These are phyloP conservation scores for Ustilaginoidea virens DNA, from an alignment of 2,329 filamentous ascomycete species.

Conservation along the genomic window DNA sequence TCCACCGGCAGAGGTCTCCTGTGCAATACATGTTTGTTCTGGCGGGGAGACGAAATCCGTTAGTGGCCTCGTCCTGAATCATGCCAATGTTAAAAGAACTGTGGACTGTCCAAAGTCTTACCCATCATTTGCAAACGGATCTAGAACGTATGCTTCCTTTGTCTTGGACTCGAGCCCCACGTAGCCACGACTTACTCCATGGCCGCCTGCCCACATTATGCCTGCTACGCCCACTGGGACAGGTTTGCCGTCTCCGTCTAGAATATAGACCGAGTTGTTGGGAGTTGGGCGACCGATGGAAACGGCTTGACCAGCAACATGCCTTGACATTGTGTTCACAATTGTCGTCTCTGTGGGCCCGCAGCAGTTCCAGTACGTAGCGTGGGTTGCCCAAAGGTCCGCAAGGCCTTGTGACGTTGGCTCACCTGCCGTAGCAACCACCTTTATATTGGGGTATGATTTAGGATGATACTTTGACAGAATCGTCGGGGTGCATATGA, in stretches of 20 bases:
- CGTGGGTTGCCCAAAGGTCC: constrained; percentile 35
- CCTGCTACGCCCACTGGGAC: constrained; percentile 32
- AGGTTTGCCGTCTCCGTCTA: constrained; percentile 29
- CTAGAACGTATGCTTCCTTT: constrained; percentile 29
- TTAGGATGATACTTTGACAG: constrained; percentile 31
- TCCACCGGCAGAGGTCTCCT: constrained; percentile 41
- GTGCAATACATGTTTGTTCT: constrained; percentile 42
- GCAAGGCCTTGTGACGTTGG: constrained; percentile 33
- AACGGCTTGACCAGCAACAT: constrained; percentile 27
- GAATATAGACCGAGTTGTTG: constrained; percentile 40
- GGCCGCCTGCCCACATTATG: constrained; percentile 41
- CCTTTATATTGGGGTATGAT: constrained; percentile 34
- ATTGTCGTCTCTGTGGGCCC: constrained; percentile 46
- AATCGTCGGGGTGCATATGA: constrained; percentile 41
- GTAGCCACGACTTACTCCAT: constrained; percentile 39
- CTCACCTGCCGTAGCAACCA: constrained; percentile 39
- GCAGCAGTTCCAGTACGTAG: constrained; percentile 39
- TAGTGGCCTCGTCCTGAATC: constrained; percentile 3
- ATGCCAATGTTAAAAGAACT: constrained; percentile 1
- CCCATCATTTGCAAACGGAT: constrained; percentile 36
- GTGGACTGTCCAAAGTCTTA: constrained; percentile 13
- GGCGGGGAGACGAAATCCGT: constrained; percentile 4
- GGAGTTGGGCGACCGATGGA: constrained; percentile 40
- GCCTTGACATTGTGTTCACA: constrained; percentile 39
- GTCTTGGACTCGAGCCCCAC: constrained; percentile 37